Evolutionary conservation across 2,329 filamentous ascomycete species (phyloP), one percentile per base, ranked within the genome.

Genomic region (Xylaria digitata): DNA sequence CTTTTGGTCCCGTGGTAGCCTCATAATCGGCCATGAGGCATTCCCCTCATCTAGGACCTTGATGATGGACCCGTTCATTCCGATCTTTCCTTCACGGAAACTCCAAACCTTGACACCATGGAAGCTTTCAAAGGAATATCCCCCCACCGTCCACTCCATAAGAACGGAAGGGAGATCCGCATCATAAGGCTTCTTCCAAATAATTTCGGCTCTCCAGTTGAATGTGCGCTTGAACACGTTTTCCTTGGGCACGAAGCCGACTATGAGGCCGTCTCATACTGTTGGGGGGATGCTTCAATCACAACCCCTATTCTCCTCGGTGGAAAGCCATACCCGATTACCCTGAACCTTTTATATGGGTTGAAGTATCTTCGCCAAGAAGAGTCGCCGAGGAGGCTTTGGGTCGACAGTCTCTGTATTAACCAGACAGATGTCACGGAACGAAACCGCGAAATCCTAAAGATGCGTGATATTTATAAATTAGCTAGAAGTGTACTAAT

Each of bases 321-420:
- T 34, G 69, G 60, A 23, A 55, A 42, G 19, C 40, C 61, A 9
- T 70, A 72, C 26, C 66, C 55, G 1, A 53, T 71, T 5, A 73
- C 68, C n/a, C 55, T 49, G 9, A 73, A 70, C 42, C 45, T 71
- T 2, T 59, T 67, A 23, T 23, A 53, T 1, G 67, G 54, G 1
- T 43, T 70, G 6, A 37, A 30, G 30, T 69, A 67, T 19, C 32
- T 71, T 6, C 40, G 70, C 30, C 58, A 52, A 17, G 43, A 70
- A 48, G 56, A 63, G 15, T 62, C 58, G 3, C 65, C 72, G n/a
- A 48, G 70, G 26, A 63, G 45, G 40, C 65, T 70, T 9, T 70
- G 66, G 68, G 63, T 70, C 23, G 67, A 72, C 57, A 71, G 61
- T 42, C 42, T 73, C 53, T 74, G 72, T 53, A 73, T 70, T 42